These are phyloP conservation scores for Cystoisospora suis DNA, from an alignment of 169 alveolate species.

Conservation along the genomic window DNA sequence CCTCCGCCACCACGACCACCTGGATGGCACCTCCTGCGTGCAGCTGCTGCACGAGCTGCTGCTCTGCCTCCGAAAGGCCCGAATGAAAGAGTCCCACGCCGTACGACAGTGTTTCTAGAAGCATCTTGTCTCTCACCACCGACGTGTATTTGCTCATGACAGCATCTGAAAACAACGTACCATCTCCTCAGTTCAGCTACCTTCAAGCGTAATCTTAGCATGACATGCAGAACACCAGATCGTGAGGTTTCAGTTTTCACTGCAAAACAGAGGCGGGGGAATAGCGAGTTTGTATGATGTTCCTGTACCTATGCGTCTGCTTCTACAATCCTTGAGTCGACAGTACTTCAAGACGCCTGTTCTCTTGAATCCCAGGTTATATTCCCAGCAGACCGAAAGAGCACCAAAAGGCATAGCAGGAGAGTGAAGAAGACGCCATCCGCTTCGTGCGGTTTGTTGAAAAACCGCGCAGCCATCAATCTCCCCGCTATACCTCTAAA, in stretches of 20 bases:
- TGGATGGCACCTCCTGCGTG: slow-evolving; percentile 83
- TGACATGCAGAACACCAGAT: background rate
- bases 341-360: too few species aligned
- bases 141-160: slow-evolving; percentile 64
- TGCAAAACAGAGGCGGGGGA: slow-evolving; percentile 22
- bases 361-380: too few species aligned
- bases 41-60: slow-evolving; percentile 80
- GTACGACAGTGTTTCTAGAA: slow-evolving; percentile 72
- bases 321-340: too few species aligned
- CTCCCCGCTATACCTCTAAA: too few species aligned
- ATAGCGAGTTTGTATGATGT: slow-evolving; percentile 17
- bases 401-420: too few species aligned
- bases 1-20: slow-evolving; percentile 89
- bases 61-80: slow-evolving; percentile 82
- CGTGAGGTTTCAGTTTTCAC: background rate
- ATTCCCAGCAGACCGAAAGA: too few species aligned
- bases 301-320: background rate
- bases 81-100: slow-evolving; percentile 91
- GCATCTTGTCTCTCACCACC: slow-evolving; percentile 74
- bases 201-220: background rate
- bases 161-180: slow-evolving; percentile 49
- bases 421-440: too few species aligned
- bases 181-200: slow-evolving; percentile 10
- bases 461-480: too few species aligned
- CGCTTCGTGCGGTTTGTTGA: too few species aligned